These are phyloP conservation scores for Plasmodium knowlesi DNA, from an alignment of 169 alveolate species.

Conservation along the genomic window DNA sequence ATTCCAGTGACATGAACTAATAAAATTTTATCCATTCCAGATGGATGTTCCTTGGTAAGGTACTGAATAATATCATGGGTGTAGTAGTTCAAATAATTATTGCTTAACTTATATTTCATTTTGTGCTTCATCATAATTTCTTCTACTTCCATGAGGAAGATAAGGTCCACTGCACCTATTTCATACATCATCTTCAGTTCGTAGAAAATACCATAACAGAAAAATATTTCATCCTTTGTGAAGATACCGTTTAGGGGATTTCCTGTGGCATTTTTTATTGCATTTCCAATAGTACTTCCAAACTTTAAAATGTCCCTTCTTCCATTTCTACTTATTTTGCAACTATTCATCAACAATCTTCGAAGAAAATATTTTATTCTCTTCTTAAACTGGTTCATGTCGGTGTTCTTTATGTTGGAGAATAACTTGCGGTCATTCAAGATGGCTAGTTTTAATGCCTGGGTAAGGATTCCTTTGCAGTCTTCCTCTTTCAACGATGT, in stretches of 20 bases:
- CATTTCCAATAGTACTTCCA: constrained; percentile 22
- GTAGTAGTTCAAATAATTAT: neutral
- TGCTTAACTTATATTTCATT: constrained; percentile 19
- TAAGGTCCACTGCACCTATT: neutral
- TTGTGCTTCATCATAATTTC: constrained; percentile 13
- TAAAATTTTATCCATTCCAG: neutral
- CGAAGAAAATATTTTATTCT: neutral
- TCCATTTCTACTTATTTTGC: neutral
- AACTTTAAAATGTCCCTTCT: neutral
- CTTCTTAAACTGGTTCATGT: neutral
- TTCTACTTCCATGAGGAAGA: neutral
- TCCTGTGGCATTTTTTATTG: neutral
- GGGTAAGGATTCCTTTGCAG: neutral
- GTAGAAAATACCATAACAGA: constrained; percentile 23
- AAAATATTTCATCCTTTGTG: neutral
- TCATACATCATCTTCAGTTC: constrained; percentile 35
- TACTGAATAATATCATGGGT: neutral
- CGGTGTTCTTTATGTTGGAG: neutral
- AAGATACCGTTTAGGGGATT: neutral
- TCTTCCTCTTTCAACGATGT: neutral
- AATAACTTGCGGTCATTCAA: constrained; percentile 7
- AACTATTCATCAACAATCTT: neutral
- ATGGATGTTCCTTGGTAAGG: neutral
- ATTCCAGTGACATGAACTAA: neutral
- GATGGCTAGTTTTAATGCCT: neutral